Evolutionary conservation across 768 basidiomycete genomes (phyloP), one percentile per base, ranked within the genome.

Genomic region (Russula foetens): DNA sequence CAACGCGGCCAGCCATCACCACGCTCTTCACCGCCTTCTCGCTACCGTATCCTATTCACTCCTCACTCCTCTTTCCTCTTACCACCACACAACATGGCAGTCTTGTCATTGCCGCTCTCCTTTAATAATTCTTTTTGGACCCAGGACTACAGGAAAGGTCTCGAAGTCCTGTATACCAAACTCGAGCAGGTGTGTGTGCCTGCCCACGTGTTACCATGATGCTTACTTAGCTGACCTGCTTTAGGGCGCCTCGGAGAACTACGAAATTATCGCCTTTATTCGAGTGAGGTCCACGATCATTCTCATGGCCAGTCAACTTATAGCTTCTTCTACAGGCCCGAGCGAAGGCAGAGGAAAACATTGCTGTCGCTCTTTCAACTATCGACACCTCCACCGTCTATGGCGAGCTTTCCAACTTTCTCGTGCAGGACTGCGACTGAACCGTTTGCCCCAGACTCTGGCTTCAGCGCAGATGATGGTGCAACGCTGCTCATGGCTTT

Each of bases 41-140:
- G 17, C 26, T 39, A 12, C 35, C 35, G 14, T 35, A 35, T 35
- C 11, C 35, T 6, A 7, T 7, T 12, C 35, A 2, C 35, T 35
- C 35, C 35, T 19, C 39, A 11, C 48, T 21, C 33, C n/a, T 24
- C 49, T 31, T 38, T 19, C 39, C 12, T 24, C 39, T 9, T n/a
- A 12, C 50, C 45, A 48, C 7, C 38, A 48, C 39, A n/a, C 41
- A 71, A 56, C 69, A 94, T 95, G 93, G 88, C 92, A 63, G 88
- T 91, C 65, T 75, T 96, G 63, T 90, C 92, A 46, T 83, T 95
- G 69, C 93, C 93, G n/a, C 78, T 92, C 60, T 81, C 82, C 17
- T 97, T 97, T 71, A 84, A 80, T 58, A 95, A 96, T 72, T 94
- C 92, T 31, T 97, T 97, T 77, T 97, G 94, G 94, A 83, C 92